Evolutionary conservation across 129 eudicot species (phyloP), one percentile per base, ranked within the genome.

Genomic region (Helichrysum umbraculigerum): DNA sequence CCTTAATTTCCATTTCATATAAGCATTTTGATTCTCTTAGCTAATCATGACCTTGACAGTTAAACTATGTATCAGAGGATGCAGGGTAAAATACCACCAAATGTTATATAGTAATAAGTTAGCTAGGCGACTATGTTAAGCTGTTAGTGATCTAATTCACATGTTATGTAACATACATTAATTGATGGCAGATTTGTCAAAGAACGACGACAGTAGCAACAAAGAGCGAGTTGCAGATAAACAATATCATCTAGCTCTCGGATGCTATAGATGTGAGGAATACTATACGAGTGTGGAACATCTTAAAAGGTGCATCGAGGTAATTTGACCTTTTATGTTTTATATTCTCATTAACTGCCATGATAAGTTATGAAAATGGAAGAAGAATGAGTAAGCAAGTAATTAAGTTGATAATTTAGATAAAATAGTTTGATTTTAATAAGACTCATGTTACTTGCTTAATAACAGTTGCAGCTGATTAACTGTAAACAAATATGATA

Each of bases 291-390:
- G 70, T 34, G 47, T 66, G 5, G 70, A 66, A 34, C 70, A 32
- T 33, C 70, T 66, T 15, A 34, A 34, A 11, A 11, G 50, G n/a
- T 66, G 70, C 50, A 35, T 66, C 51, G 70, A 66, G 50, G 70
- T 66, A 66, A 44, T 12, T 44, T 44, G 52, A 44, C 52, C 52
- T 44, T 25, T 44, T 44, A 2, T 2, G 4, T 3, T 44, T 60
- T 60, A 28, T 35, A 35, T 35, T 35, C 41, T 35, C 41, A 35
- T 35, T 35, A 35, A 35, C 8, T 35, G 41, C 41, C 41, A 5
- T 35, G 41, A 35, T 35, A 35, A 35, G 9, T 6, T 35, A 5
- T 35, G 5, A 6, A 35, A 35, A 6, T 6, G 41, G 41, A 35
- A 35, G 41, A 35, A 35, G 6, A 34, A 34, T 34, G 37, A 34